Evolutionary conservation across 768 basidiomycete species (phyloP).

Genomic region (Favolaschia claudopus): DNA sequence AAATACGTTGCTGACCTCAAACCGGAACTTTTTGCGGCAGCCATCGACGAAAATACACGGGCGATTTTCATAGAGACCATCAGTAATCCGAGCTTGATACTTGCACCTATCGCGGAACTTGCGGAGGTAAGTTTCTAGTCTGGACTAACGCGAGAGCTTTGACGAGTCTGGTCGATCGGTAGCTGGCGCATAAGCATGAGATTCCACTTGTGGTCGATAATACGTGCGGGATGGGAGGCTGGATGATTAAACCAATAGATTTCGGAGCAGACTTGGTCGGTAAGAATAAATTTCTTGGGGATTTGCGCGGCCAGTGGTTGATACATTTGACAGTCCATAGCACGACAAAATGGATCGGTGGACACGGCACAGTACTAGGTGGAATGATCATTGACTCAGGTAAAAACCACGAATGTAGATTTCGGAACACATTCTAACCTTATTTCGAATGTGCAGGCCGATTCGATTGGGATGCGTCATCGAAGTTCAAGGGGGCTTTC

Average conservation of each 20-base stretch:
- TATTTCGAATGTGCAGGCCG: slow-evolving; percentile 48
- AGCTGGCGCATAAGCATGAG: slow-evolving; percentile 62
- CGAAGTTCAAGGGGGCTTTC: slow-evolving; percentile 48
- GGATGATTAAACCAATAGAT: slow-evolving; percentile 37
- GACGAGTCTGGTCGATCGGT: too few relatives aligned
- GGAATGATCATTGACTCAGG: slow-evolving; percentile 63
- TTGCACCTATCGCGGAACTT: slow-evolving; percentile 16
- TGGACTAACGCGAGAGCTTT: too few relatives aligned
- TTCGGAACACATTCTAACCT: neutral
- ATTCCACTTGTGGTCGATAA: slow-evolving; percentile 74
- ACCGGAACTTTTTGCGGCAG: slow-evolving; percentile 12
- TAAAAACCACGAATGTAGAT: neutral
- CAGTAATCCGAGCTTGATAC: slow-evolving; percentile 56
- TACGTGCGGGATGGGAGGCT: slow-evolving; percentile 69
- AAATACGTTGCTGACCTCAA: slow-evolving; percentile 18
- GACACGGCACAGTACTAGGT: slow-evolving; percentile 72
- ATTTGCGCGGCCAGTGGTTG: neutral
- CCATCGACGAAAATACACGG: slow-evolving; percentile 18
- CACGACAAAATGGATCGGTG: slow-evolving; percentile 74
- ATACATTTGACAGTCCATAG: slow-evolving; percentile 50
- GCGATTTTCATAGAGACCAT: slow-evolving; percentile 61
- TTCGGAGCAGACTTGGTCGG: slow-evolving; percentile 44
- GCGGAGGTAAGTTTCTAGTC: slow-evolving; percentile 41
- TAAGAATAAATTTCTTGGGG: slow-evolving; percentile 7
- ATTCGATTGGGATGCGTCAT: slow-evolving; percentile 62